Base-by-base conservation (phyloP, 768 basidiomycete species). In the Mycena chlorophos region DNA sequence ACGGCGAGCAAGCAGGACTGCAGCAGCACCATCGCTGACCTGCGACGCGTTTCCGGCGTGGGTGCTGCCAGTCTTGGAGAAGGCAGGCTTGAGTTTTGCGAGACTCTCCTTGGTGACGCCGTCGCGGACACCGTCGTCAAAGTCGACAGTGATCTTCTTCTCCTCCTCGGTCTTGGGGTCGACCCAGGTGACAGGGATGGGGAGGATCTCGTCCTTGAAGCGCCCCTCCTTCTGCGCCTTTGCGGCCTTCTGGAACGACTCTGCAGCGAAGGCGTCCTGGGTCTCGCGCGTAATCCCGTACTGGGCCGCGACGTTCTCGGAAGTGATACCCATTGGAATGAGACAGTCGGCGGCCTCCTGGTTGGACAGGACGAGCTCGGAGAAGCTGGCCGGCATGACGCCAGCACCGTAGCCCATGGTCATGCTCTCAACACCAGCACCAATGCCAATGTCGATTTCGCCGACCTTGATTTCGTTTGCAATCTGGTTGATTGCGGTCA, bases 361-460 rank as follows among this genome's bases (percentile, higher is more conserved):
- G 71, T 79, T 84, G 29, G 76, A 63, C 57, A 89, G 78, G 43
- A 94, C 76, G 45, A 79, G 77, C 22, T 89, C 84, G 2, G 88
- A 86, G 71, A 78, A 85, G 49, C 71, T 75, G 49, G 83, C 76
- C 8, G 85, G 79, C 47, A 81, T 71, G 5, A 84, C 77, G 51
- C 75, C 71, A 26, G 82, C 70, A 26, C 88, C 89, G 70, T 77
- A 91, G 28, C 88, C 88, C 65, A 81, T 78, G 1, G 89, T 89
- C 94, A 97, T 97, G 54, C 86, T 88, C 73, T 97, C 93, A 17
- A 91, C 90, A 56, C 92, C 94, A 38, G 91, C 65, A 87, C 91
- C 93, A 51, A 96, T 90, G 38, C 94, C 94, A 62, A 95, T 85
- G 65, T 91, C 86, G 60, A 95, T 95, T 73, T 93, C 87, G 1